Evolutionary conservation across 2,329 filamentous ascomycete species (phyloP), one percentile per base, ranked within the genome.

Genomic region (Talaromyces rugulosus): DNA sequence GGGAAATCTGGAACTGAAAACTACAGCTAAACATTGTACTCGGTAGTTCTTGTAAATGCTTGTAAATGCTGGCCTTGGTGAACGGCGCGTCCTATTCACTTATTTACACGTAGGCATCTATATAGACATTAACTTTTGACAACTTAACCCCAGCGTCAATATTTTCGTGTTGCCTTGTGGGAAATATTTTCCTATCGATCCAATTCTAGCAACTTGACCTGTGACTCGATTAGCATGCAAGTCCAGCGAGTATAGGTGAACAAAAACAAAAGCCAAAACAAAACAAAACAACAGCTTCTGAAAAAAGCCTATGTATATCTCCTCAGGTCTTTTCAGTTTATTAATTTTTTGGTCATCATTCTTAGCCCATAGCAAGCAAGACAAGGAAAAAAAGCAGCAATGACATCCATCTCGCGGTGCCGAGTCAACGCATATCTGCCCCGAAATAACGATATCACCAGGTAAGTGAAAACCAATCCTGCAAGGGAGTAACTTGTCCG

Each of bases 241-340:
- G 44, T 27, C 36, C 36, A n/a, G 36, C 36, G 16, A n/a, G n/a
- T n/a, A 40, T 5, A 16, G 36, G 34, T 36, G 36, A 40, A 36
- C 34, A 36, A 36, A 36, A 12, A 12, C 33, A 14, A 5, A 40
- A 40, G 6, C 34, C n/a, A 23, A 16, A n/a, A 18, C 2, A 4
- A 42, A 23, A 47, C 42, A 47, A 47, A 16, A 36, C 33, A 36
- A 16, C 14, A 40, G 36, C 36, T n/a, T 40, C n/a, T 6, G 14
- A 40, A 40, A 11, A 14, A 47, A 47, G 42, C 42, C 23, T 5
- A 18, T 33, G 2, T 2, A 47, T 12, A 47, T 33, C 74, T 77
- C 76, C 75, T 79, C 77, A 79, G 77, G 74, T 78, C 75, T 78
- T 78, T 77, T 77, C 73, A 77, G 73, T 78, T 59, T 23, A 23